Evolutionary conservation across 495 filamentous ascomycete genomes (phyloP), one percentile per base, ranked within the genome.

Genomic region (Talaromyces stipitatus): DNA sequence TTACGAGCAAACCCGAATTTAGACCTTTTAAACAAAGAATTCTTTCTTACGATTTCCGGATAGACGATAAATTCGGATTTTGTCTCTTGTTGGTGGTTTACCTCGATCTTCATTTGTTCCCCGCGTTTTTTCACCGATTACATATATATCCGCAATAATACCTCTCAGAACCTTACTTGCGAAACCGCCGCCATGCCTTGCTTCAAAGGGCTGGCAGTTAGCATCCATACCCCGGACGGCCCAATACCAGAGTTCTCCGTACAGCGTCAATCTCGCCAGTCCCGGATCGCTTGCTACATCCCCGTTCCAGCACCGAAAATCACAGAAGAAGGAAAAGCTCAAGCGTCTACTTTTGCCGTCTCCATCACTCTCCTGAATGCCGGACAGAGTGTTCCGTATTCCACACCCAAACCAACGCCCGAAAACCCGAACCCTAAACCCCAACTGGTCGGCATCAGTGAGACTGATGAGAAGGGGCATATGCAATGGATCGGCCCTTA

Each of bases 151-250:
- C 12, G 24, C 20, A 26, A 18, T 23, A 33, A 33, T 20, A 4
- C 48, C 22, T 51, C 9, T 28, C 24, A 29, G 27, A 11, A 22
- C 14, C 5, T 30, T 4, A 28, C 22, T 18, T 18, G 12, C 24
- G 30, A 18, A 18, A 46, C 12, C 54, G 27, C 33, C 69, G 68
- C 50, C 65, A 96, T 96, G 92, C 92, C 92, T 76, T 97, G 92
- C 84, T 97, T 96, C 79, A 94, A 95, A 75, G 92, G 92, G 70
- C 89, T 97, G 66, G 91, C 92, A 50, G 91, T 97, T 68, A 95
- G 90, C 78, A 94, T 97, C 66, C 92, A 97, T 70, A 89, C 91
- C 30, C 89, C 90, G 57, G 86, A 89, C 64, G 88, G 89, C 60
- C 89, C 94, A 26, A 81, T 97, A 58, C 79, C 89, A 50, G 94